Base-by-base conservation (phyloP, 31 red algal species). In the Asparagopsis taxiformis region DNA sequence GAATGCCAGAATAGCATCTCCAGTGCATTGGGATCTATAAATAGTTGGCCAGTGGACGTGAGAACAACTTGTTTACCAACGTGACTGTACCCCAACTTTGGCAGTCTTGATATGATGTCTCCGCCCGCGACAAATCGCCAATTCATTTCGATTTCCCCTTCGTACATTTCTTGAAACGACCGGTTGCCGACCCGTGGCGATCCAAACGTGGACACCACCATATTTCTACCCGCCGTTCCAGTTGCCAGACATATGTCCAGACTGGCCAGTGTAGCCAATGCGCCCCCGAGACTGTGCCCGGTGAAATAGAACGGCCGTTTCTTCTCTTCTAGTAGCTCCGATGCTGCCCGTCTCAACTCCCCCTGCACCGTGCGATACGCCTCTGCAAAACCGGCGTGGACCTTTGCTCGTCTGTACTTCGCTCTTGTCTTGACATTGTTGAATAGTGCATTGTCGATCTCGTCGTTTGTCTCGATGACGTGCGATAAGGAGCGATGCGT, bases 221-320 rank as follows among this genome's bases (percentile, higher is more conserved):
- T 80, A 26, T 35, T 61, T 15, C 59, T 24, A 13, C 64, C 50
- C 21, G 80, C 35, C 20, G 91, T 49, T 0, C 65, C 62, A 19
- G 89, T 26, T 26, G 57, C 55, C 7, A 87, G 32, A 16, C 30
- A 43, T 13, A 84, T 62, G 74, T 95, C 83, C 31, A 95, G 43
- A 43, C 84, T 84, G 7, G 72, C 64, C 28, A 96, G 58, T 8
- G 86, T 96, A 37, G 93, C 93, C 21, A 96, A 59, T 43, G 93
- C 93, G 17, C 93, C 93, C 13, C 93, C 93, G 25, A 96, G 81
- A 53, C 85, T 90, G 65, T 96, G 93, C 29, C 93, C 93, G 6
- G 85, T 80, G 34, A 95, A 79, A 44, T 60, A 73, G 3, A 95
- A 29, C 2, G 74, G 84, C n/a, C 92, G 70, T 0, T 80, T 55